A percentile compares a stretch with the other conserved stretches of the same genome.
Conservation (phyloP, 2,329 filamentous ascomycete genomes). For the Colletotrichum spaethianum region DNA sequence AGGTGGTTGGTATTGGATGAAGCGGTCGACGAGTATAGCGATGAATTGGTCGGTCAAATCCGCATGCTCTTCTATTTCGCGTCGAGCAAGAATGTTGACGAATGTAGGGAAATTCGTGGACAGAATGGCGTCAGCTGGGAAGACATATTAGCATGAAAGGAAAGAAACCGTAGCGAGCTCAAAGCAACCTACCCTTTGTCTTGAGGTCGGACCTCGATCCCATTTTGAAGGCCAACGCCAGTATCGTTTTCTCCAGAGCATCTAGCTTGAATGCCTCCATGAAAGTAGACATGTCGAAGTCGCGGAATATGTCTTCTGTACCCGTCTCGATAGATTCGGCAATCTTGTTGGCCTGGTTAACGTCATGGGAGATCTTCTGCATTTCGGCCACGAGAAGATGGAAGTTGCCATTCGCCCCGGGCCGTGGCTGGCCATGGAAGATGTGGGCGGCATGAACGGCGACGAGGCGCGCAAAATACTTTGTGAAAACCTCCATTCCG, state of each 20-base stretch:
- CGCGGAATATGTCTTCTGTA: slow-evolving; percentile 93
- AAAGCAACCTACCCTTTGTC: slow-evolving; percentile 80
- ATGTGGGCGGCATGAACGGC: slow-evolving; percentile 92
- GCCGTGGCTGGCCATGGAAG: slow-evolving; percentile 84
- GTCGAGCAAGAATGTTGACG: slow-evolving; percentile 80
- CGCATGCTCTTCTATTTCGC: slow-evolving; percentile 74
- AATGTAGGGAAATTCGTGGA: slow-evolving; percentile 85
- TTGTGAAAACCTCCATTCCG: slow-evolving; percentile 99
- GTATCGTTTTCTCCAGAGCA: slow-evolving; percentile 86
- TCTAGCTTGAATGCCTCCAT: slow-evolving; percentile 97
- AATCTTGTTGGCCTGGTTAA: slow-evolving; percentile 89
- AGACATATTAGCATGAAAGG: slow-evolving; percentile 60
- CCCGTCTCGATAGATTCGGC: slow-evolving; percentile 92
- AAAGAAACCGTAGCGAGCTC: slow-evolving; percentile 22
- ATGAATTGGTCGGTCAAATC: slow-evolving; percentile 80
- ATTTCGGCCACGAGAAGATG: slow-evolving; percentile 87
- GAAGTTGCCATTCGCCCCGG: slow-evolving; percentile 85
- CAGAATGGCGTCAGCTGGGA: slow-evolving; percentile 87
- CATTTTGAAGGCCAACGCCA: slow-evolving; percentile 90
- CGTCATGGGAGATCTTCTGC: slow-evolving; percentile 85
- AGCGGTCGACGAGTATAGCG: slow-evolving; percentile 85
- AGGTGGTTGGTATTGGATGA: slow-evolving; percentile 88
- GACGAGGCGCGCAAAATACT: slow-evolving; percentile 94
- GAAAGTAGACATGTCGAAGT: slow-evolving; percentile 96
- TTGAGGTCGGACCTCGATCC: slow-evolving; percentile 86